Base-by-base conservation (phyloP, 352 stramenopile genomes). In the Pythium myriotylum region DNA sequence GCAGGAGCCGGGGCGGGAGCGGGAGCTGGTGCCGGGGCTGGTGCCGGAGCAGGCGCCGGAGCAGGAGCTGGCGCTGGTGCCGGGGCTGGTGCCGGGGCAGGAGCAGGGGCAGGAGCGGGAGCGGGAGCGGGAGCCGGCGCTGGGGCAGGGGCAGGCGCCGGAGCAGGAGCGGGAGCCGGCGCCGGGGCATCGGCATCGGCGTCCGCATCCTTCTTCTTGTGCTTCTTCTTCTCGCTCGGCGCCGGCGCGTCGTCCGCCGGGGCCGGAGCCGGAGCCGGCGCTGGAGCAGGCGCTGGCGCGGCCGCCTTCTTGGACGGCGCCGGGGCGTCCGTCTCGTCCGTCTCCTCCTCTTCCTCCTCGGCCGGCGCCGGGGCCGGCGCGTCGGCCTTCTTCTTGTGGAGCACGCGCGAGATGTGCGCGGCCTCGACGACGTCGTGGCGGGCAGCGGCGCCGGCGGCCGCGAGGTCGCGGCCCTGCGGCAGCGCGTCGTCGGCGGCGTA, bases 401-500 rank as follows among this genome's bases (percentile, higher is more conserved):
- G 54, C 54, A 68, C 48, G 56, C 64, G 64, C 39, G 43, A 14
- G 1, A 64, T 33, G 27, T 69, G 57, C 10, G 37, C 41, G 12
- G 23, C n/a, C 26, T 52, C 23, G 20, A 50, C 47, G 3, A 47
- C 56, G 6, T 49, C 24, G 3, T 35, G n/a, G 52, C 50, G 46
- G 22, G 33, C 27, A 20, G 20, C 39, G 42, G 48, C 24, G 1
- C 32, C 33, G 13, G 48, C 54, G 3, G 22, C 41, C 14, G 48
- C 41, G 40, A 47, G 51, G 35, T 59, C 39, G 24, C 61, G 66
- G 0, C 47, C 45, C 24, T 62, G 50, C 3, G 58, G 43, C 2
- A 73, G 49, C 7, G 75, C 45, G 24, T 54, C 62, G 14, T 54
- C 48, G 19, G 27, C 39, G 10, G 80, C 73, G 12, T 81, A 62